Conservation (phyloP, 768 basidiomycete genomes). For the Cystofilobasidium capitatum region DNA sequence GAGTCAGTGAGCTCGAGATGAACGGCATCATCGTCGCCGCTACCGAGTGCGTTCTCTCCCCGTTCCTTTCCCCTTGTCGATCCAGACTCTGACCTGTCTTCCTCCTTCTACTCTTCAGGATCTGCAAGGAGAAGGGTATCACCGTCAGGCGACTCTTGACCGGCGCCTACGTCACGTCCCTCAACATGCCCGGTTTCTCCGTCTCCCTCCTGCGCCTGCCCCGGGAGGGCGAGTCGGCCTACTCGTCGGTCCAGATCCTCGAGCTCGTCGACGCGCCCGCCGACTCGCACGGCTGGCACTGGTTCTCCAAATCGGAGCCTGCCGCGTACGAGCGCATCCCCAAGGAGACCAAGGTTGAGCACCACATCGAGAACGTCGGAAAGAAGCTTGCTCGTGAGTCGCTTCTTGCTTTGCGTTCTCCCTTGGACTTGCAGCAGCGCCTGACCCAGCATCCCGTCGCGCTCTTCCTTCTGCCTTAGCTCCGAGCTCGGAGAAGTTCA, state of each 20-base stretch:
- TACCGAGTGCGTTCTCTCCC: conserved; percentile 22
- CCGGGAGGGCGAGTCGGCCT: conserved; percentile 32
- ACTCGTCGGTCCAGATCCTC: conserved; percentile 37
- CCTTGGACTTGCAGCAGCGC: no score
- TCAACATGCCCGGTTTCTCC: conserved; percentile 43
- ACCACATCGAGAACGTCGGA: conserved; percentile 26
- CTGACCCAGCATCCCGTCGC: conserved; percentile 42
- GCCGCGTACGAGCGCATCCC: background rate
- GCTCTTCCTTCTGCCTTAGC: background rate
- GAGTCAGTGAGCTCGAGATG: conserved; percentile 37
- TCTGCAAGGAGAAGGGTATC: conserved; percentile 38
- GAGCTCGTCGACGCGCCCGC: conserved; percentile 39
- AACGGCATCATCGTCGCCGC: conserved; percentile 33
- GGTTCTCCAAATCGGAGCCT: conserved; percentile 46
- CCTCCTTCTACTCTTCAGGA: background rate
- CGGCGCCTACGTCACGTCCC: conserved; percentile 68
- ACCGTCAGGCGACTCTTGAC: conserved; percentile 55
- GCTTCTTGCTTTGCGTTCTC: background rate
- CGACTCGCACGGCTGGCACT: conserved; percentile 75
- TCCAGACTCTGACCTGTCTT: background rate
- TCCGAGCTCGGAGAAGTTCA: conserved; percentile 42
- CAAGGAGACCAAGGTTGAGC: conserved; percentile 5
- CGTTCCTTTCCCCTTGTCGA: background rate
- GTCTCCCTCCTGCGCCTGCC: conserved; percentile 41
- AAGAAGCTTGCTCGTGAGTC: conserved; percentile 28